Evolutionary conservation across 495 filamentous ascomycete species (phyloP), one percentile per base, ranked within the genome.

Genomic region (Pseudomonodictys pantanalensis): DNA sequence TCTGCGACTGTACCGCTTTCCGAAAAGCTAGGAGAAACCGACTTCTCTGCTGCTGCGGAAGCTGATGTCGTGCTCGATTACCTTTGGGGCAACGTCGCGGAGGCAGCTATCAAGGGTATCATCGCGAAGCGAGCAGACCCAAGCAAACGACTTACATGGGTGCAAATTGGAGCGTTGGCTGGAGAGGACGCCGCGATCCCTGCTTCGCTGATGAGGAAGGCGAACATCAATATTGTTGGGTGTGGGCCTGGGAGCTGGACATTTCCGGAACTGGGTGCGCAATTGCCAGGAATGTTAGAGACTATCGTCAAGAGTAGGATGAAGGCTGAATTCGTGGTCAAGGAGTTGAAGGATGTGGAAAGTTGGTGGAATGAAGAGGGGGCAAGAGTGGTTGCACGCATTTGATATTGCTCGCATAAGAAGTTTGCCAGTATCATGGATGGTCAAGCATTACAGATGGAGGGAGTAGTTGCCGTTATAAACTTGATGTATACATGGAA

Each of bases 1-100:
- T 75, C 79, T 44, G 70, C 61, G 18, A 50, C 22, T 12, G 64
- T 80, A 43, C 64, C 71, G 53, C 67, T 78, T 3, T 62, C 43
- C 15, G 69, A 75, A 18, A 52, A 69, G 4, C 39, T 72, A 15
- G 53, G 65, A 24, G 66, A 75, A 52, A 78, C 77, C 17, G 77
- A 78, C 53, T 78, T 74, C 53, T 61, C 65, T 23, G 41, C 43
- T 29, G 54, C 66, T 4, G 66, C 41, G 3, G 65, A 70, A 38
- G 65, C 70, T 22, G 68, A 72, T 56, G 56, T 70, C 18, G 56
- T 72, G 33, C 55, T 72, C 26, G 69, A 72, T 42, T 72, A 68
- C 51, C 51, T 72, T 3, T 72, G 62, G 50, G 63, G 68, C 25
- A 50, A 67, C 11, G 32, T 59, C 2, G 24, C 58, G 3, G 47